A percentile compares a stretch with the other conserved stretches of the same genome.
Conservation (phyloP, 129 eudicot genomes). For the Ambrosia artemisiifolia region DNA sequence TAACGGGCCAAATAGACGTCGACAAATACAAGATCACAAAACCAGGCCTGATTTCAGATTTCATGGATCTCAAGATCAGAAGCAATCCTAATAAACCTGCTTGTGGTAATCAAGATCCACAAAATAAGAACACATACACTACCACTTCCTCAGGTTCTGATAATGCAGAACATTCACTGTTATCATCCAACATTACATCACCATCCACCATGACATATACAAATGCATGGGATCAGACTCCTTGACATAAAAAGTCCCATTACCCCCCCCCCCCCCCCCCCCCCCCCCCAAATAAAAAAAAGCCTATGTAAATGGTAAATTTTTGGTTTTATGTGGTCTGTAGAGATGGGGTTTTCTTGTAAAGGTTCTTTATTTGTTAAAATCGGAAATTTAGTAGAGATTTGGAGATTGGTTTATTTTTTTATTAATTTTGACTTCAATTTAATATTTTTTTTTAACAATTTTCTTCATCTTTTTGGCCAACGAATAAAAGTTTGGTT, state of each 20-base stretch:
- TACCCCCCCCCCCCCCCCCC: neutral
- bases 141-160: conserved; percentile 50
- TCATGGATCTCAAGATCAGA: conserved; percentile 75
- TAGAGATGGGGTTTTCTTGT: conserved; percentile 8
- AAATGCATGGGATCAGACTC: conserved; percentile 46
- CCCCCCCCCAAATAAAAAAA: neutral
- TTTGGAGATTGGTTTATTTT: neutral
- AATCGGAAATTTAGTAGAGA: conserved; percentile 9
- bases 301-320: conserved; percentile 20
- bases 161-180: conserved; percentile 31
- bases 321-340: conserved; percentile 8
- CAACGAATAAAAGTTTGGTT: no score
- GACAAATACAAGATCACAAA: conserved; percentile 48
- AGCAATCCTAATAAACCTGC: conserved; percentile 35
- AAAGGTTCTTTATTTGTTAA: conserved; percentile 14
- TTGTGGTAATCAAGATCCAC: conserved; percentile 11
- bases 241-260: neutral
- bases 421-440: neutral
- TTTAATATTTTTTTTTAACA: neutral
- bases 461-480: neutral
- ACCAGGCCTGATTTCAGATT: conserved; percentile 87
- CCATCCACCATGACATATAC: conserved; percentile 66
- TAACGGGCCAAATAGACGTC: conserved; percentile 44
- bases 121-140: conserved; percentile 22
- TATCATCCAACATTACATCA: conserved; percentile 51